These are phyloP conservation scores for Peniophora sp. DNA, from an alignment of 1,284 basidiomycete genomes.

Conservation along the genomic window DNA sequence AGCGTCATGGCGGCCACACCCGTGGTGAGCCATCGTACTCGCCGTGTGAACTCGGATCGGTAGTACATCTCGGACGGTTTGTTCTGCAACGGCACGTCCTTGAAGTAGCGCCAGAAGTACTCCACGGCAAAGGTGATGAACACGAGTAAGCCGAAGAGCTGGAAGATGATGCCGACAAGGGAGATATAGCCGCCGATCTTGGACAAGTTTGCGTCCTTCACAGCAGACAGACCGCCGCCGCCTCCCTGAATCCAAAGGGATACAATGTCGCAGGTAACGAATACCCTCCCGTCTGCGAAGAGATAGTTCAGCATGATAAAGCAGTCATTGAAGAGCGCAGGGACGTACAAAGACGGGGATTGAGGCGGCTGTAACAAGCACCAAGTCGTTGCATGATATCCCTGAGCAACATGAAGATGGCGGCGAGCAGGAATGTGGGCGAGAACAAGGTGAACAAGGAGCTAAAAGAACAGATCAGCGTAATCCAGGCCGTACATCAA, in stretches of 20 bases:
- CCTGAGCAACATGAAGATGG: neutral
- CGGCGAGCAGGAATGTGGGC: neutral
- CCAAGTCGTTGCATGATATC: neutral
- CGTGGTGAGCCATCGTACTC: neutral
- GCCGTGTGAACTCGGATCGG: neutral
- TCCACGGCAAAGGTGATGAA: neutral
- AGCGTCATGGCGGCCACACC: neutral
- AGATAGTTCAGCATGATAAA: neutral
- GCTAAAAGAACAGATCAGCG: neutral
- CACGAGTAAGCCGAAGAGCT: neutral
- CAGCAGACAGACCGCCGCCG: neutral
- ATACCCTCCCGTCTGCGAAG: neutral
- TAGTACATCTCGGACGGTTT: neutral
- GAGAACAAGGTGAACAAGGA: neutral
- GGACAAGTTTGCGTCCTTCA: neutral
- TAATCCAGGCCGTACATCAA: neutral
- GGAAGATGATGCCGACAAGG: neutral
- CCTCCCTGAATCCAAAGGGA: neutral
- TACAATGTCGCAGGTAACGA: neutral
- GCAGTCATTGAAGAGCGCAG: neutral
- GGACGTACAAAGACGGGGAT: neutral
- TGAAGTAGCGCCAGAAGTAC: neutral
- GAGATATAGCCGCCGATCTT: neutral
- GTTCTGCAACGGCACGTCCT: neutral
- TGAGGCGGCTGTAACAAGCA: neutral